Conservation (phyloP, 306 rosid species). For the Leucaena leucocephala region DNA sequence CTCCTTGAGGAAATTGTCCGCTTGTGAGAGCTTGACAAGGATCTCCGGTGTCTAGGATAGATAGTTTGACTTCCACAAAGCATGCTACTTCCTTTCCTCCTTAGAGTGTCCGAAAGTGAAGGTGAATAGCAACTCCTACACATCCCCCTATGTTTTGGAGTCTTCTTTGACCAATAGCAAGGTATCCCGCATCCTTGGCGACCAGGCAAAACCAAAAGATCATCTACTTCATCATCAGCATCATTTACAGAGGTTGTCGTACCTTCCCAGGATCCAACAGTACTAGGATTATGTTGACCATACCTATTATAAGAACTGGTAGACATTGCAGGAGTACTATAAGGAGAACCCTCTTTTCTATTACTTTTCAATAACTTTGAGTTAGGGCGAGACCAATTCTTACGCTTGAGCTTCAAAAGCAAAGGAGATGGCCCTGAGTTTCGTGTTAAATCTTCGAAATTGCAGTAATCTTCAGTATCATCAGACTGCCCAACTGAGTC, state of each 20-base stretch:
- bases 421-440: conserved; percentile 69
- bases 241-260: conserved; percentile 83
- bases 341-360: conserved; percentile 78
- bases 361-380: conserved; percentile 53
- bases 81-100: conserved; percentile 86
- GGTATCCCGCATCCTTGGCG: conserved; percentile 98
- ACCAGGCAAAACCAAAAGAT: conserved; percentile 75
- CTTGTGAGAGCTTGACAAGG: conserved; percentile 57
- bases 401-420: conserved; percentile 65
- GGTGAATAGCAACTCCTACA: conserved; percentile 90
- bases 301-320: conserved; percentile 80
- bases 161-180: conserved; percentile 93
- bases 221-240: conserved; percentile 78
- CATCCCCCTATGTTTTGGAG: conserved; percentile 65
- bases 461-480: conserved; percentile 67
- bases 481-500: conserved; percentile 74
- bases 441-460: conserved; percentile 65
- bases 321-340: conserved; percentile 94
- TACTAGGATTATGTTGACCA: conserved; percentile 66
- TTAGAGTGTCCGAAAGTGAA: conserved; percentile 80
- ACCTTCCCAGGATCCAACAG: conserved; percentile 97
- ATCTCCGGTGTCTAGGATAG: conserved; percentile 61
- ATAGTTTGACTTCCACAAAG: conserved; percentile 77
- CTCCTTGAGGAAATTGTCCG: conserved; percentile 63
- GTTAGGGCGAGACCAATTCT: conserved; percentile 64